These are phyloP conservation scores for Heliamphora exappendiculata DNA, from an alignment of 148 eudicot genomes.

Conservation along the genomic window DNA sequence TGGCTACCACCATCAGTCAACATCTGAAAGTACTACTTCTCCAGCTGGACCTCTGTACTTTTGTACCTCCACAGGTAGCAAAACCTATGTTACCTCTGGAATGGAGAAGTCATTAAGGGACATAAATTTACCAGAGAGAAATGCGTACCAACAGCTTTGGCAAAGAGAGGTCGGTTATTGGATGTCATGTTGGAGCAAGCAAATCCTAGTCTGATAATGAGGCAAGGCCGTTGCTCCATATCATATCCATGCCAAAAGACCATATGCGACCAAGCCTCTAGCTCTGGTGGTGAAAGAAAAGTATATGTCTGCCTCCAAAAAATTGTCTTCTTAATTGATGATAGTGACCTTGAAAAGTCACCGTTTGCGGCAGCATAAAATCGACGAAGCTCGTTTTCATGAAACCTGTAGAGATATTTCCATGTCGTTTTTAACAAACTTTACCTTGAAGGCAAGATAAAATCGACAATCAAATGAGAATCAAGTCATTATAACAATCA, in stretches of 20 bases:
- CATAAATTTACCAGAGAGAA: neutral
- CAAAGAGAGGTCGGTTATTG: slow-evolving; percentile 35
- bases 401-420: slow-evolving; percentile 34
- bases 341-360: slow-evolving; percentile 38
- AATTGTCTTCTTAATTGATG: slow-evolving; percentile 53
- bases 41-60: no score
- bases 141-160: slow-evolving; percentile 55
- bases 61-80: no score
- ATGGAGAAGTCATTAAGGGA: neutral
- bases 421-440: slow-evolving; percentile 3
- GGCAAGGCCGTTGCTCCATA: slow-evolving; percentile 48
- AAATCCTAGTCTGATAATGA: slow-evolving; percentile 51
- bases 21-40: no score
- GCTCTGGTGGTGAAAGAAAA: slow-evolving; percentile 36
- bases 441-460: neutral
- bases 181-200: slow-evolving; percentile 38
- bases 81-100: no score
- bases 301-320: no score
- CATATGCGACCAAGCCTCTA: slow-evolving; percentile 44
- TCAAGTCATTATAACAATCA: neutral
- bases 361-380: slow-evolving; percentile 49
- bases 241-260: slow-evolving; percentile 73
- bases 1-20: no score
- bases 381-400: slow-evolving; percentile 46
- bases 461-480: neutral